phyloP scores from a whole-genome alignment of 106 monocot genomes.

The Ottelia alismoides region DNA sequence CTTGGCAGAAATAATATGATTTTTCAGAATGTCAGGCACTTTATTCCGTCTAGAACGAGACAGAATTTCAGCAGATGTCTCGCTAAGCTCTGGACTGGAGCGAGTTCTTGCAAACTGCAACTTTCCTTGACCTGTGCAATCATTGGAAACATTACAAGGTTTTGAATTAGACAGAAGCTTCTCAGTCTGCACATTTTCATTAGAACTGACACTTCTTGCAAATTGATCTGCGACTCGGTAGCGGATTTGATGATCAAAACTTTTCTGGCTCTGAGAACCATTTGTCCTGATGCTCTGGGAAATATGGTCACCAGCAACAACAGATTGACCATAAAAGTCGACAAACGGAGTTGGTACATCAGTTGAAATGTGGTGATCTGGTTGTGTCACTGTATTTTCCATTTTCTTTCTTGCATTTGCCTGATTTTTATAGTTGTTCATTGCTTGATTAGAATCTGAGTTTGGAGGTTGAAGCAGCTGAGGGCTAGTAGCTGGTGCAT shows the following conservation, averaged over 20 bases:
- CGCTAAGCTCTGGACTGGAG: conserved; percentile 63
- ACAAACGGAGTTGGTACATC: conserved; percentile 9
- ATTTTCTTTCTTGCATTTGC: conserved; percentile 5
- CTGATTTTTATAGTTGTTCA: conserved; percentile 6
- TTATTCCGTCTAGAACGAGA: conserved; percentile 20
- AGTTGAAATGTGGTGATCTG: conserved; percentile 6
- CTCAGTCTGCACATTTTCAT: conserved; percentile 15
- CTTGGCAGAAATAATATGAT: conserved; percentile 14
- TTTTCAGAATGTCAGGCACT: conserved; percentile 25
- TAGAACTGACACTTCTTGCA: conserved; percentile 18
- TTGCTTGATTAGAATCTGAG: conserved; percentile 12
- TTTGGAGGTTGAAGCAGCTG: conserved; percentile 6
- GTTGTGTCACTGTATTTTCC: neutral
- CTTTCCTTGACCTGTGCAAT: conserved; percentile 22
- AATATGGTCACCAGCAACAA: conserved; percentile 9
- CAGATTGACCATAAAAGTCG: conserved; percentile 5
- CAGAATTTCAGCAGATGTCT: conserved; percentile 27
- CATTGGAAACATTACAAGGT: conserved; percentile 13
- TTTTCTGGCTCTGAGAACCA: conserved; percentile 24
- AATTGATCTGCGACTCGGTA: conserved; percentile 20
- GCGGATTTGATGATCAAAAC: conserved; percentile 4
- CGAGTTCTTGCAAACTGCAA: conserved; percentile 55
- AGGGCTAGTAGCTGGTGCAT: conserved; percentile 25
- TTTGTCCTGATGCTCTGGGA: conserved; percentile 12
- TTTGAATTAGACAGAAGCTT: conserved; percentile 23